Evolutionary conservation across 352 stramenopile genomes (phyloP).

Genomic region (Phytophthora sp.): DNA sequence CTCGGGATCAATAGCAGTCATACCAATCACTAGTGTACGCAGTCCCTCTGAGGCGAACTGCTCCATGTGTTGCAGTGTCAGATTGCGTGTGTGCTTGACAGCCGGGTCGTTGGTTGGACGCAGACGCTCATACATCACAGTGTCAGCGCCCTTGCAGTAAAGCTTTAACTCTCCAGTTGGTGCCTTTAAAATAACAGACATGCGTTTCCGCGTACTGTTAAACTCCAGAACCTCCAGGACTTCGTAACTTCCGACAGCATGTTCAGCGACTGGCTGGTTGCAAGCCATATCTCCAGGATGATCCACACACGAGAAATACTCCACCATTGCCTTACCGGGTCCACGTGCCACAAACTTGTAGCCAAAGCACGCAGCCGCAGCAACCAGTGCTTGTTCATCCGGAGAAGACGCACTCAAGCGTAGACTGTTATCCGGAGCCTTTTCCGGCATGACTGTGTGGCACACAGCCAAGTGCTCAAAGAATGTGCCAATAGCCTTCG

Average conservation of each 20-base stretch:
- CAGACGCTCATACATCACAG: constrained; percentile 89
- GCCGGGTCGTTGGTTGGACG: constrained; percentile 50
- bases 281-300: constrained; percentile 37
- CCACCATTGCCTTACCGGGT: constrained; percentile 76
- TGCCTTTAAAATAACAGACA: constrained; percentile 91
- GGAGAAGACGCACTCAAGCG: constrained; percentile 92
- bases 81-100: constrained; percentile 56
- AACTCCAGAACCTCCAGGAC: constrained; percentile 95
- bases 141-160: constrained; percentile 91
- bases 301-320: constrained; percentile 71
- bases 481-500: constrained; percentile 67
- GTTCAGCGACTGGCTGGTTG: constrained; percentile 40
- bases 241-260: constrained; percentile 65
- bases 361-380: constrained; percentile 81
- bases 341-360: constrained; percentile 79
- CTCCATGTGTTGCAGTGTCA: constrained; percentile 89
- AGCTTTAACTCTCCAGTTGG: constrained; percentile 66
- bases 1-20: constrained; percentile 54
- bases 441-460: constrained; percentile 98
- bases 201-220: constrained; percentile 95
- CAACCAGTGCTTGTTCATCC: constrained; percentile 91
- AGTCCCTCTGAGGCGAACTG: constrained; percentile 89
- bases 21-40: constrained; percentile 89
- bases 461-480: constrained; percentile 91
- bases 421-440: constrained; percentile 83